Base-by-base conservation (phyloP, 2,329 filamentous ascomycete species). In the Neopestalotiopsis rosae region DNA sequence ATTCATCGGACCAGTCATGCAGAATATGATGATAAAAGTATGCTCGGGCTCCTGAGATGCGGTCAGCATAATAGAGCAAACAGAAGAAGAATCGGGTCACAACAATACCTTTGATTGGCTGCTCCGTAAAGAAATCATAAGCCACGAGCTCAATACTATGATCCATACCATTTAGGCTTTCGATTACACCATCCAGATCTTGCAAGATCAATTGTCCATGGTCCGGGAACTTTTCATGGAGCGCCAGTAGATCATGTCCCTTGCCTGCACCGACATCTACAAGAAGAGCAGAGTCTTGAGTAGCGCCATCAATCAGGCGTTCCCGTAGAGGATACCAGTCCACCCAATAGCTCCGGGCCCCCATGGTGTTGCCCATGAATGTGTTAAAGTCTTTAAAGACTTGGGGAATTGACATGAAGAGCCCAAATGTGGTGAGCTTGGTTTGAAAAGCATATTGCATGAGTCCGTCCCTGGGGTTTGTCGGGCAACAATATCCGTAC, bases 201-300 rank as follows among this genome's bases (percentile, higher is more conserved):
- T 81, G 80, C 0, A 72, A 17, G 1, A 64, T 76, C 67, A 85
- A 80, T 59, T 81, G 76, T 1, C 72, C 70, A 3, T 58, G 12
- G 0, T 58, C 24, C 1, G 56, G 56, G 10, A 58, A 58, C 13
- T 30, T 24, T 1, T 24, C 20, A 10, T 58, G 56, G 20, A 58
- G 24, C 20, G 20, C 56, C 20, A n/a, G n/a, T 5, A 83, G 67
- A 69, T 85, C 79, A 67, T 85, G 81, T 4, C 84, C 82, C 0
- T 79, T 64, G 42, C 77, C 76, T 2, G 82, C 83, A 5, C 82
- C 83, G 0, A 85, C 74, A 69, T 86, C 84, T 2, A 85, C 81
- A 66, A 85, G 58, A n/a, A 81, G 66, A 0, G 68, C 66, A 6
- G 69, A 24, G 1, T 71, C 34, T 1, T 42, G 24, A 14, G 67